Percentiles rank a stretch among this genome's conserved stretches.
Conservation (phyloP, 306 rosid genomes). For the Dryas alaskensis region DNA sequence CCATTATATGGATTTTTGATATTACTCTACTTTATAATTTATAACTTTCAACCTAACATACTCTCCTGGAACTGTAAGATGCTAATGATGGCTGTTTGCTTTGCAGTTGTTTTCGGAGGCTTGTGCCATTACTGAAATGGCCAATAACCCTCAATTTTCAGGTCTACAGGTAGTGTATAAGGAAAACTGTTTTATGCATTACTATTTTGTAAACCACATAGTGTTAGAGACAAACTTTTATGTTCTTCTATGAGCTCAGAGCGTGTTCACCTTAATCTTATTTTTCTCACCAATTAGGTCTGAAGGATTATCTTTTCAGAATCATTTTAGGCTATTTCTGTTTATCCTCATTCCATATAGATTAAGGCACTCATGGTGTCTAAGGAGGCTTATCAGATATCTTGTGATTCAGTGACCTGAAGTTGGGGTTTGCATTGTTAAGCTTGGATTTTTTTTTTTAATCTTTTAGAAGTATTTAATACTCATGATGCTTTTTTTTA, state of each 20-base stretch:
- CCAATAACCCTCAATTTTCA: constrained; percentile 76
- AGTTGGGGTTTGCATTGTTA: not conserved
- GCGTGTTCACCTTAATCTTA: not conserved
- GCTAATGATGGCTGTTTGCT: constrained; percentile 28
- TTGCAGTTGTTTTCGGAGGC: constrained; percentile 34
- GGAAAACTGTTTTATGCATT: not conserved
- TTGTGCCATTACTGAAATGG: constrained; percentile 37
- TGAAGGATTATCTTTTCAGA: not conserved
- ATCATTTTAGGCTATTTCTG: not conserved
- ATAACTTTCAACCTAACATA: not conserved
- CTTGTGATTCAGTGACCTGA: not conserved
- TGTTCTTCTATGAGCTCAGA: not conserved
- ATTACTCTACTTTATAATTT: not conserved
- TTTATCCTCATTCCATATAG: not conserved
- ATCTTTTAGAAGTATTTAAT: not conserved
- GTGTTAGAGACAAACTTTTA: not conserved
- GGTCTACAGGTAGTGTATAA: constrained; percentile 62
- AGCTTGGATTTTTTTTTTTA: not conserved
- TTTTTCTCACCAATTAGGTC: not conserved
- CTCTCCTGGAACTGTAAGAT: not conserved
- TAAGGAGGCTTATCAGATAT: constrained; percentile 2
- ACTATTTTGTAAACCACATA: too few species aligned
- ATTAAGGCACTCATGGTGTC: constrained; percentile 4
- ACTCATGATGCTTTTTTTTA: not conserved
- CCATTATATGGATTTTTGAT: not conserved